Base-by-base conservation (phyloP, 805 yeast genomes). In the Kregervanrija fluxuum region DNA sequence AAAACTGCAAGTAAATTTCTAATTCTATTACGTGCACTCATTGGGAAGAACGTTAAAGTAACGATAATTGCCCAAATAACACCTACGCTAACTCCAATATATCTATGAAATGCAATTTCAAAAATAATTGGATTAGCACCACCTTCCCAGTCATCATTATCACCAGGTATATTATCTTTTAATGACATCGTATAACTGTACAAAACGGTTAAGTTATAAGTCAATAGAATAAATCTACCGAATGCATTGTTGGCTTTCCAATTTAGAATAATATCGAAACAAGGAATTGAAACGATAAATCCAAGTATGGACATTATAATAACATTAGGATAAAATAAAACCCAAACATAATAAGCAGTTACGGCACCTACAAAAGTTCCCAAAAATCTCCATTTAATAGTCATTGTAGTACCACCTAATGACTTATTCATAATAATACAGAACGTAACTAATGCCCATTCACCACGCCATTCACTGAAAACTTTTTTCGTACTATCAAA, bases 381-480 rank as follows among this genome's bases (percentile, higher is more conserved):
- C 22, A 81, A 48, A 44, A 86, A 69, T 54, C 85, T 67, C 84
- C 85, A 80, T 52, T 80, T 79, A 4, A 79, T 80, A 0, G 93
- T 82, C 79, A 81, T 77, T 10, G 85, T 75, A 0, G 95, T 87
- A 0, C 95, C 95, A 9, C 95, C 95, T 5, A 85, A 66, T 1
- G 90, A 82, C 54, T 85, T 85, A 53, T 82, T 84, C 91, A 86
- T 85, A 68, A 86, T 84, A 44, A 86, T 82, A 53, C 86, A 80
- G 53, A 79, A 86, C 0, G 89, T 80, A n/a, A 84, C 85, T 34
- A 86, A 63, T 0, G 88, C 80, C 95, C 95, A 86, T 59, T 86
- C 95, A 12, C 84, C 82, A 50, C 90, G 65, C 88, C 87, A 85
- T 36, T 68, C 71, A 39, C 66, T 71, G 54, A 85, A 87, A 1